phyloP scores from a whole-genome alignment of 2,329 filamentous ascomycete species.

The Hypomyces rosellus region DNA sequence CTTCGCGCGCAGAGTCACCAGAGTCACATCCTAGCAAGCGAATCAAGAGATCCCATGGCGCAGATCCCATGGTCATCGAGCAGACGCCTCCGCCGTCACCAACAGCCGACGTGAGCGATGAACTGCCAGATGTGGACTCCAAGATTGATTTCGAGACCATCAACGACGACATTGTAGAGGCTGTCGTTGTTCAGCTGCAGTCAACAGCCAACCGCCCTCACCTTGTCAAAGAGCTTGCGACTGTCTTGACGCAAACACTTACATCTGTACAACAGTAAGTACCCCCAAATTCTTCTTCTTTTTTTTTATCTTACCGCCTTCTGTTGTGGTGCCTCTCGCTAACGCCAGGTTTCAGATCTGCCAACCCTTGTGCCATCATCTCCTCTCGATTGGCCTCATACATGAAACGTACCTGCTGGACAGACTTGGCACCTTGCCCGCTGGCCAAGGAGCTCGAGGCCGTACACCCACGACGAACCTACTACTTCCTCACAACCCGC shows the following conservation, averaged over 20 bases:
- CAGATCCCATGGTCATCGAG: slow-evolving; percentile 71
- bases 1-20: slow-evolving; percentile 23
- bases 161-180: slow-evolving; percentile 92
- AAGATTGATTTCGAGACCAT: slow-evolving; percentile 67
- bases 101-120: slow-evolving; percentile 22
- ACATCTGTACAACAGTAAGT: slow-evolving; percentile 88
- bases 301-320: neutral
- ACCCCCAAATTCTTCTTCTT: slow-evolving; percentile 12
- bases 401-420: slow-evolving; percentile 80
- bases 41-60: slow-evolving; percentile 67
- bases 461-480: slow-evolving; percentile 88
- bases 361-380: slow-evolving; percentile 91
- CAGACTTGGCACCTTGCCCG: slow-evolving; percentile 71
- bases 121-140: slow-evolving; percentile 20
- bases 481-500: slow-evolving; percentile 91
- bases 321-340: slow-evolving; percentile 13
- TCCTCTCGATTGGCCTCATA: slow-evolving; percentile 87
- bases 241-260: slow-evolving; percentile 68
- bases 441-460: slow-evolving; percentile 88
- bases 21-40: slow-evolving; percentile 52
- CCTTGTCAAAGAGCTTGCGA: slow-evolving; percentile 87
- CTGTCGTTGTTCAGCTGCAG: slow-evolving; percentile 80
- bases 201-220: slow-evolving; percentile 88
- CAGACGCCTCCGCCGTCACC: slow-evolving; percentile 59
- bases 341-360: slow-evolving; percentile 59